A percentile compares a stretch with the other conserved stretches of the same genome.
Conservation (phyloP, 2,329 filamentous ascomycete genomes). For the Orbilia quercus region DNA sequence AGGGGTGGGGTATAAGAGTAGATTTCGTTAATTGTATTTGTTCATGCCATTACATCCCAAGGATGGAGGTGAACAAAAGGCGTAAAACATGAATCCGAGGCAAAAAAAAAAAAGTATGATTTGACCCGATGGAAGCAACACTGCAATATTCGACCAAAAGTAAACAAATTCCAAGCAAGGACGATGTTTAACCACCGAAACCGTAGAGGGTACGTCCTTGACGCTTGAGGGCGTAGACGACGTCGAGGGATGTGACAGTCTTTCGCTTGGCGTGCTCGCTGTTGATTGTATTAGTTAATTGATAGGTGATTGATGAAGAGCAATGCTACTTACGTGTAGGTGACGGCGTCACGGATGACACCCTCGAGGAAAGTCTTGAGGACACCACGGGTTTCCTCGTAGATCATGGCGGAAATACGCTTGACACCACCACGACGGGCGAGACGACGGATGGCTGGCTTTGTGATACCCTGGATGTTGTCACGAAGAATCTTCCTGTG, state of each 20-base stretch:
- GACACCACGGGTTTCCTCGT: slow-evolving; percentile 81
- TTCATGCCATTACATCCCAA: slow-evolving; percentile 54
- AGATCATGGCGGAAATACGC: slow-evolving; percentile 97
- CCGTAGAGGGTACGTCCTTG: slow-evolving; percentile 83
- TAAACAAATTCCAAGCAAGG: slow-evolving; percentile 37
- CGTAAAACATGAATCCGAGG: slow-evolving; percentile 11
- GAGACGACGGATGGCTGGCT: slow-evolving; percentile 98
- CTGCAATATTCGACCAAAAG: slow-evolving; percentile 15
- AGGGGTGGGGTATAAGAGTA: slow-evolving; percentile 9
- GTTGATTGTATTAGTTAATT: slow-evolving; percentile 12
- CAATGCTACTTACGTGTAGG: slow-evolving; percentile 69
- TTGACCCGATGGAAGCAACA: slow-evolving; percentile 36
- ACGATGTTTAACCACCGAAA: slow-evolving; percentile 79
- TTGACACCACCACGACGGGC: slow-evolving; percentile 99
- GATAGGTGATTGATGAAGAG: slow-evolving; percentile 1
- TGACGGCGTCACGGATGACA: slow-evolving; percentile 80
- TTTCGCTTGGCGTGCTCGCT: slow-evolving; percentile 80
- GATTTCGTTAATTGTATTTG: slow-evolving; percentile 49
- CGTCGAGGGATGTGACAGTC: slow-evolving; percentile 78
- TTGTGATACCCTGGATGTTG: slow-evolving; percentile 99
- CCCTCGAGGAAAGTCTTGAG: slow-evolving; percentile 82
- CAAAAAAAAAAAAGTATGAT: slow-evolving; percentile 13
- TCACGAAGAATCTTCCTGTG: slow-evolving; percentile 99
- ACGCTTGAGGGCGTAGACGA: slow-evolving; percentile 76
- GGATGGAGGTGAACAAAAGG: slow-evolving; percentile 8